A percentile compares a stretch with the other conserved stretches of the same genome.
phyloP scores from a whole-genome alignment of 2,329 filamentous ascomycete species.

The Cladophialophora bantiana region DNA sequence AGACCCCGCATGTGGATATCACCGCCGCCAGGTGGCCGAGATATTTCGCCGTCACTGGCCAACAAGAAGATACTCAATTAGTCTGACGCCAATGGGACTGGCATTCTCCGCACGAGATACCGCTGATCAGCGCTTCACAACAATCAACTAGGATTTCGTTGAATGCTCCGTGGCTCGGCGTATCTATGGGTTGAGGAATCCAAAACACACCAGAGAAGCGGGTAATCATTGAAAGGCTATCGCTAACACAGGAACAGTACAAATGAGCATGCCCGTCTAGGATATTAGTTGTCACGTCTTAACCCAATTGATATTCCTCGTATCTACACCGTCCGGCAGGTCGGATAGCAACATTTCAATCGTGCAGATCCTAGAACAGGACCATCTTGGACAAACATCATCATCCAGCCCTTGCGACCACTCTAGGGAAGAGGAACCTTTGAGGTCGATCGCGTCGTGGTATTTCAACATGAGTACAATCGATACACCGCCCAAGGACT shows the following conservation, averaged over 20 bases:
- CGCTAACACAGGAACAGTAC: not conserved
- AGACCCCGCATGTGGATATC: slow-evolving; percentile 11
- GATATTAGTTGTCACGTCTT: not conserved
- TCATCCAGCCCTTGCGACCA: not conserved
- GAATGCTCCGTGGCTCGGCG: not conserved
- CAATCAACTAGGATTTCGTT: not conserved
- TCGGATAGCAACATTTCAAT: not conserved
- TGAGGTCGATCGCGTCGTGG: not conserved
- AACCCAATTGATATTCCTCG: not conserved
- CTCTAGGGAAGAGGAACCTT: not conserved
- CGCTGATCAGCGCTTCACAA: not conserved
- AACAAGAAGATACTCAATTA: slow-evolving; percentile 1
- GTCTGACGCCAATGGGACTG: no score
- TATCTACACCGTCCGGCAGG: not conserved
- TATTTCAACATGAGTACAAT: slow-evolving; percentile 18
- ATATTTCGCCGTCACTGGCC: not conserved
- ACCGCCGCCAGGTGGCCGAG: not conserved
- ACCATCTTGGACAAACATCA: not conserved
- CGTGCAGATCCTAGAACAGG: not conserved
- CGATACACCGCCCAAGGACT: slow-evolving; percentile 13
- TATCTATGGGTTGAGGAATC: not conserved
- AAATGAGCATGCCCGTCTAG: not conserved
- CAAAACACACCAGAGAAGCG: not conserved
- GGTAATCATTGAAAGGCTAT: not conserved
- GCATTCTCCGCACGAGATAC: not conserved